Conservation (phyloP, 2,329 filamentous ascomycete species). For the Botryotinia convoluta region DNA sequence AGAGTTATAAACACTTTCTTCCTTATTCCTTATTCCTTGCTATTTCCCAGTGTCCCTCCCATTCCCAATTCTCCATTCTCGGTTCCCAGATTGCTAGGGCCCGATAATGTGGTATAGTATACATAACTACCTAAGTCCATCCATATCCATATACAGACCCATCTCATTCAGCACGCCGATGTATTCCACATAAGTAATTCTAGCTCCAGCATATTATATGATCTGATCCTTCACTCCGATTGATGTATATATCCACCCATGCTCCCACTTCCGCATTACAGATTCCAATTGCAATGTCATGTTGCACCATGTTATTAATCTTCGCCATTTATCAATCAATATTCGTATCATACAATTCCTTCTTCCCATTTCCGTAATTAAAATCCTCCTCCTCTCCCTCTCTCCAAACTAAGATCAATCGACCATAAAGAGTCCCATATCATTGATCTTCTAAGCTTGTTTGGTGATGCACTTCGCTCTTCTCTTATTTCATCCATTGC, state of each 20-base stretch:
- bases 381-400: constrained; percentile 31
- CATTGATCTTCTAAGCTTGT: constrained; percentile 48
- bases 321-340: background rate
- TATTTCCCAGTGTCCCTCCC: background rate
- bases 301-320: background rate
- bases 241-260: background rate
- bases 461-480: constrained; percentile 31
- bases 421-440: constrained; percentile 64
- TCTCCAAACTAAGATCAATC: constrained; percentile 56
- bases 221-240: background rate
- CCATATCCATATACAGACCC: background rate
- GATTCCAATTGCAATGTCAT: background rate
- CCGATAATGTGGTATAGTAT: background rate
- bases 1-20: background rate
- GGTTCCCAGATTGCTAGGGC: background rate
- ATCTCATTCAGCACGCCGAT: background rate
- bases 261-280: background rate
- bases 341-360: constrained; percentile 1
- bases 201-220: background rate
- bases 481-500: constrained; percentile 21
- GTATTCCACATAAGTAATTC: background rate
- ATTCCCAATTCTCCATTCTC: background rate
- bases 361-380: background rate
- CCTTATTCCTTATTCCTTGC: too few species aligned
- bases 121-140: background rate